These are phyloP conservation scores for Filobasidium wieringae DNA, from an alignment of 768 basidiomycete species.

Conservation along the genomic window DNA sequence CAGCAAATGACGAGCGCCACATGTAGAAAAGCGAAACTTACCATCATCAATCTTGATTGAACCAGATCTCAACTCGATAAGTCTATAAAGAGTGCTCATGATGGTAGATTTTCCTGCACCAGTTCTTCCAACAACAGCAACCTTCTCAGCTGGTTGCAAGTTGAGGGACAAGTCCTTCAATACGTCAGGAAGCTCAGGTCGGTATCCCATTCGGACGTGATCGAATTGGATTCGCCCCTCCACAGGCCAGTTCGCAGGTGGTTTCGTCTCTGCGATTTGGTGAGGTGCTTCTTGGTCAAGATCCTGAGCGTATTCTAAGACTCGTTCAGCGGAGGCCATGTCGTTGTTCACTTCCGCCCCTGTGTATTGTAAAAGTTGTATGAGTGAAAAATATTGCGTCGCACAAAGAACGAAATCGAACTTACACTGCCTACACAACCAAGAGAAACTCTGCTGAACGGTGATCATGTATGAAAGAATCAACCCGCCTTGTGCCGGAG, in stretches of 20 bases:
- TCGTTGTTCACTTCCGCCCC: constrained; percentile 72
- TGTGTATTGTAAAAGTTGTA: no score
- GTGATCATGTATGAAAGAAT: constrained; percentile 65
- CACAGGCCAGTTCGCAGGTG: constrained; percentile 59
- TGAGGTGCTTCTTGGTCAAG: constrained; percentile 74
- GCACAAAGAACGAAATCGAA: no score
- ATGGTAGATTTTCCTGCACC: constrained; percentile 79
- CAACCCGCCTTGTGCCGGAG: constrained; percentile 67
- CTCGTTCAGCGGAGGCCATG: constrained; percentile 60
- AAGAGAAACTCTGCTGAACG: constrained; percentile 49
- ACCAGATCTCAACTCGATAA: constrained; percentile 68
- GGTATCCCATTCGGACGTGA: constrained; percentile 65
- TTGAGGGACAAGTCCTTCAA: constrained; percentile 68
- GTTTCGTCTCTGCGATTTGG: constrained; percentile 51
- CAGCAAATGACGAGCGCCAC: not conserved
- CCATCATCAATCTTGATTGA: constrained; percentile 61
- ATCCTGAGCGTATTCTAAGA: constrained; percentile 65
- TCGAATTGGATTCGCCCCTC: constrained; percentile 62
- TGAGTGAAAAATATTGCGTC: no score
- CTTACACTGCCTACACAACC: constrained; percentile 32
- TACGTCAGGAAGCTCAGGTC: constrained; percentile 76
- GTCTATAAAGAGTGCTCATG: constrained; percentile 72
- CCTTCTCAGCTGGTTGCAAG: constrained; percentile 67
- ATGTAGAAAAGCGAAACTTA: not conserved
- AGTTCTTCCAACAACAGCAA: constrained; percentile 71